Base-by-base conservation (phyloP, 1,284 basidiomycete genomes). In the Cerrena zonata region DNA sequence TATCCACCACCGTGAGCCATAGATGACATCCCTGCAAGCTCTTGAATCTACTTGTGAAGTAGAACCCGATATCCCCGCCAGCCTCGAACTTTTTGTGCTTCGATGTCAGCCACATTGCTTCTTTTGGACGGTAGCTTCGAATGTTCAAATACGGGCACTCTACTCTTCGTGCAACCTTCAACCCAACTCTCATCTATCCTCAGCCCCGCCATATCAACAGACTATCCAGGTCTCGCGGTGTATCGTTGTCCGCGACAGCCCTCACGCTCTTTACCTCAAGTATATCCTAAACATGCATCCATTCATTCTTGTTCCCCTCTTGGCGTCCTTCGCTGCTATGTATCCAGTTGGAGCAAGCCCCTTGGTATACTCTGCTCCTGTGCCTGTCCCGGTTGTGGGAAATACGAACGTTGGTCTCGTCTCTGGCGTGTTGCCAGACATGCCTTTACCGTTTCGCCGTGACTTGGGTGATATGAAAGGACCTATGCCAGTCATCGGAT, bases 151-250 rank as follows among this genome's bases (percentile, higher is more conserved):
- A 34, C 30, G 30, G 15, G 15, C 30, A 15, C n/a, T n/a, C n/a
- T n/a, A n/a, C n/a, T n/a, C n/a, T n/a, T n/a, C 15, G 43, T 45
- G 19, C 11, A 44, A 47, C 53, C 51, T 50, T 48, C n/a, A 50
- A 47, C 44, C 39, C 50, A 38, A 53, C 57, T 19, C 24, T 56
- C 47, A 55, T 53, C 49, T 38, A 47, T 30, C 46, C 45, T 34
- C 45, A 11, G 49, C 21, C 48, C 48, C 43, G 56, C 43, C 18
- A 11, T 25, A 11, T 45, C 24, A 13, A 26, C 54, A 54, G 46
- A 51, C 56, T 56, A 53, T 54, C n/a, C 40, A 56, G 57, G 58
- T 57, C 58, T 56, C 53, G 25, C 61, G 11, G n/a, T 19, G 25
- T 23, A 45, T 11, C 43, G 48, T 50, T 55, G 52, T 54, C 43